These are phyloP conservation scores for Melastoma malabathricum DNA, from an alignment of 345 rosid species.

Conservation along the genomic window DNA sequence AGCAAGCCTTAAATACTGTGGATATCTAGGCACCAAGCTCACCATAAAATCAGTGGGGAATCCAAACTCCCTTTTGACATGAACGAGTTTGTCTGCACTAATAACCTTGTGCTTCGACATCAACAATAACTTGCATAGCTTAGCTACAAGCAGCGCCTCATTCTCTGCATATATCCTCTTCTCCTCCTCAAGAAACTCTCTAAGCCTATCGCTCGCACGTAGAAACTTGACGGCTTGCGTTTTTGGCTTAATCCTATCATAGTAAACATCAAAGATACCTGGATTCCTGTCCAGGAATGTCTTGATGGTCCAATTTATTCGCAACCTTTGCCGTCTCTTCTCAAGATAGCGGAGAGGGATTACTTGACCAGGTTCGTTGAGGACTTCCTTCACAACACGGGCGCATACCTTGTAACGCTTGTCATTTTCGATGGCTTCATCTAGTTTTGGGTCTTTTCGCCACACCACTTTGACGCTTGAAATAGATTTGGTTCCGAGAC, in stretches of 20 bases:
- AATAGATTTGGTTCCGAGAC: conserved; percentile 17
- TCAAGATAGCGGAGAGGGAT: conserved; percentile 65
- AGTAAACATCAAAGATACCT: conserved; percentile 40
- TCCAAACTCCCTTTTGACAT: conserved; percentile 82
- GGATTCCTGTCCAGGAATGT: conserved; percentile 48
- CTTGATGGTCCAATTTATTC: conserved; percentile 30
- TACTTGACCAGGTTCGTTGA: conserved; percentile 69
- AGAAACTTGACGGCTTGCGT: conserved; percentile 40
- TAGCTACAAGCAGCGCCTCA: conserved; percentile 48
- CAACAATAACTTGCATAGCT: conserved; percentile 74
- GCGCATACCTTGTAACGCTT: conserved; percentile 49
- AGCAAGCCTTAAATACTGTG: conserved; percentile 43
- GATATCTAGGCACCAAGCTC: conserved; percentile 45
- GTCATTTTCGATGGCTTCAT: conserved; percentile 60
- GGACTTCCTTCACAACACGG: conserved; percentile 59
- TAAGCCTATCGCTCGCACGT: conserved; percentile 38
- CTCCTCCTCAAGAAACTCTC: conserved; percentile 57
- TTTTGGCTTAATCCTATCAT: conserved; percentile 56
- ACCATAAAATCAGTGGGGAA: conserved; percentile 67
- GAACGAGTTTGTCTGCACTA: conserved; percentile 53
- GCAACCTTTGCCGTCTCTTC: conserved; percentile 65
- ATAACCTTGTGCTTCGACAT: conserved; percentile 55
- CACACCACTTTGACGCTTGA: conserved; percentile 79
- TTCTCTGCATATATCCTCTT: conserved; percentile 29
- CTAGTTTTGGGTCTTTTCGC: conserved; percentile 59